These are phyloP conservation scores for Ziziphus jujuba DNA, from an alignment of 306 rosid species.

Conservation along the genomic window DNA sequence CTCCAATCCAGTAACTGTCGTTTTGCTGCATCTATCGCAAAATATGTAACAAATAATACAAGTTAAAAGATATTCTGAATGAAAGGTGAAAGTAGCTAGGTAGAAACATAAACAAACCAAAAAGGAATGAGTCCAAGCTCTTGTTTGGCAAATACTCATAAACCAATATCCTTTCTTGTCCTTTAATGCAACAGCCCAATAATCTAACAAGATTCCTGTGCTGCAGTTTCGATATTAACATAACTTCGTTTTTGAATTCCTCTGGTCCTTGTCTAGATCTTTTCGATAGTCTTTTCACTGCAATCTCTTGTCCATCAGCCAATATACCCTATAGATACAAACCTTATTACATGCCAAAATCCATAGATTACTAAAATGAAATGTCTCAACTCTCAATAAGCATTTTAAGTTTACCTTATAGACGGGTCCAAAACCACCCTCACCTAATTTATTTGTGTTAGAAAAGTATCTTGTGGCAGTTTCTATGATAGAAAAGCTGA, in stretches of 20 bases:
- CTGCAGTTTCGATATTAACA: neutral
- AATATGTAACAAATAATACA: neutral
- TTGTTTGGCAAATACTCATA: conserved; percentile 3
- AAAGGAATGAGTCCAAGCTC: neutral
- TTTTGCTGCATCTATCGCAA: neutral
- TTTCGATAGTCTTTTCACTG: neutral
- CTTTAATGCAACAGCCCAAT: conserved; percentile 4
- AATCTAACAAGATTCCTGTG: neutral
- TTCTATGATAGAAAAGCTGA: neutral
- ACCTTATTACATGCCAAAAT: neutral
- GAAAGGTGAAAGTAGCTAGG: neutral
- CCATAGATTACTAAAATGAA: neutral
- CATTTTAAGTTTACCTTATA: neutral
- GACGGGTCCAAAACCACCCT: conserved; percentile 3
- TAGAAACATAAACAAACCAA: no score
- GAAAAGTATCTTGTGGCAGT: neutral
- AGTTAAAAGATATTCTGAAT: neutral
- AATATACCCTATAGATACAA: neutral
- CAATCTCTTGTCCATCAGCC: conserved; percentile 8
- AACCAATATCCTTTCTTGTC: neutral
- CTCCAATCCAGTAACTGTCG: neutral
- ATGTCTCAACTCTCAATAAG: neutral
- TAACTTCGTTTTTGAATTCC: neutral
- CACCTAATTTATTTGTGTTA: neutral
- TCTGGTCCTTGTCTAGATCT: conserved; percentile 3